These are phyloP conservation scores for Actinidia polygama DNA, from an alignment of 179 eudicot species.

Conservation along the genomic window DNA sequence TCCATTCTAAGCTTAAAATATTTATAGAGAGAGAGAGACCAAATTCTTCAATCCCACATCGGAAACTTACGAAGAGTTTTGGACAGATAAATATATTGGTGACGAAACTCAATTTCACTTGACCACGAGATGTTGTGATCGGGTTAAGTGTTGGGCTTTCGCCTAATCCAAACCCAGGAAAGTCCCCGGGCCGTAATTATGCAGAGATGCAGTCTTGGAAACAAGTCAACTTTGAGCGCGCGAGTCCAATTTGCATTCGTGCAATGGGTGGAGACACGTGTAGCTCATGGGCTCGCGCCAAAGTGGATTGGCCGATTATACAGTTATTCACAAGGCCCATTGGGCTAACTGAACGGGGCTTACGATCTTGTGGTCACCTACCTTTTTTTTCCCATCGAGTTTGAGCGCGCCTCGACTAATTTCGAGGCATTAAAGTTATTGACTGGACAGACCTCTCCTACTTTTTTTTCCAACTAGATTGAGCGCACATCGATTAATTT, in stretches of 20 bases:
- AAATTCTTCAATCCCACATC: constrained; percentile 12
- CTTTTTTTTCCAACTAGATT: too few species aligned
- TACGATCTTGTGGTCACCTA: constrained; percentile 28
- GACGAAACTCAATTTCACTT: rapidly evolving
- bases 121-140: background rate
- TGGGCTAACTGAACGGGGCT: constrained; percentile 39
- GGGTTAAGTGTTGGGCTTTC: background rate
- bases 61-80: background rate
- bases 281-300: constrained; percentile 5
- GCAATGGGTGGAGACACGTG: constrained; percentile 19
- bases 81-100: background rate
- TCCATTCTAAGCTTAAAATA: too few species aligned
- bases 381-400: background rate
- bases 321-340: constrained; percentile 34
- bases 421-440: too few species aligned
- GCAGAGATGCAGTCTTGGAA: constrained; percentile 17
- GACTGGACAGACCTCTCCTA: too few species aligned
- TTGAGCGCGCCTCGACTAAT: too few species aligned
- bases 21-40: too few species aligned
- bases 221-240: background rate
- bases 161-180: background rate
- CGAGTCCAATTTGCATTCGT: background rate
- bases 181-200: background rate
- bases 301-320: constrained; percentile 26
- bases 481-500: too few species aligned